Percentiles rank a stretch among this genome's conserved stretches.
These are phyloP conservation scores for Arthrinium phaeospermum DNA, from an alignment of 2,329 filamentous ascomycete species.

Conservation along the genomic window DNA sequence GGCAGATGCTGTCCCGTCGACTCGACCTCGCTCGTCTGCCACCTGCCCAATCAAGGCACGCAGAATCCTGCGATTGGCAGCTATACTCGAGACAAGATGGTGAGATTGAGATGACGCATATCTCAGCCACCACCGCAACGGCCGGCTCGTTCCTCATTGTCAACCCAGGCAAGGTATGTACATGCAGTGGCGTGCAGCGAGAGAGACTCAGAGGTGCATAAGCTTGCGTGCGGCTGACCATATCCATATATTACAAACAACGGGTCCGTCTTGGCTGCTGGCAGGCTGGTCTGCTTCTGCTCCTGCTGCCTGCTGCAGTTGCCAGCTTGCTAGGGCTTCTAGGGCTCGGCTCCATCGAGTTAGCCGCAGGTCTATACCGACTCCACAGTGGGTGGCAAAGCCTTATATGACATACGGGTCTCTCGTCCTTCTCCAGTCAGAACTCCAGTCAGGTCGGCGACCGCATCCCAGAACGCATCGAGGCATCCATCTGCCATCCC, in stretches of 20 bases:
- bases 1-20: not conserved
- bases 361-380: not conserved
- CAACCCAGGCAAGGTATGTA: not conserved
- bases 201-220: not conserved
- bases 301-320: not conserved
- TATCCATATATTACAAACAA: slow-evolving; percentile 10
- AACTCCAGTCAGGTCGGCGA: not conserved
- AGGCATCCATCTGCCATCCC: too few relatives aligned
- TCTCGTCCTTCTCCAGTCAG: not conserved
- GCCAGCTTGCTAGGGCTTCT: not conserved
- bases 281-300: not conserved
- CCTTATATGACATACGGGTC: slow-evolving; percentile 16
- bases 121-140: not conserved
- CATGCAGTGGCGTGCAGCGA: not conserved
- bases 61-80: not conserved
- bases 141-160: not conserved
- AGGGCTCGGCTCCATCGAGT: slow-evolving; percentile 7
- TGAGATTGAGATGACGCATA: not conserved
- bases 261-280: not conserved
- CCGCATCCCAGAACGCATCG: not conserved
- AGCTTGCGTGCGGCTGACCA: slow-evolving; percentile 14
- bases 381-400: slow-evolving; percentile 10
- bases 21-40: not conserved
- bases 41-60: not conserved
- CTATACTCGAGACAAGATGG: not conserved